phyloP scores from a whole-genome alignment of 768 basidiomycete genomes.

The Amanita pseudoporphyria region DNA sequence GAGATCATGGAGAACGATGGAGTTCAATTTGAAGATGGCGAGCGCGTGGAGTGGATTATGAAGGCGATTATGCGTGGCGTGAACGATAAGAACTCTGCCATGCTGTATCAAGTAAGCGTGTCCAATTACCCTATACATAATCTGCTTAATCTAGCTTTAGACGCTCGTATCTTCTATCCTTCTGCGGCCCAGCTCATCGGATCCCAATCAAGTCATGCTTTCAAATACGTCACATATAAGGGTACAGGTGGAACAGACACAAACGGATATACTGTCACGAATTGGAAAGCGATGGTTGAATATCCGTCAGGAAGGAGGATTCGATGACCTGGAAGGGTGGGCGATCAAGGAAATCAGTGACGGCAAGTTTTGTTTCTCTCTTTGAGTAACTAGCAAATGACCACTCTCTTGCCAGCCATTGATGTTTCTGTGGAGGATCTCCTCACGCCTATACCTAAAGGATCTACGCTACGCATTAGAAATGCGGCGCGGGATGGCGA shows the following conservation, averaged over 20 bases:
- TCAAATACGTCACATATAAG: constrained; percentile 62
- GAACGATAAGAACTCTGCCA: constrained; percentile 51
- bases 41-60: constrained; percentile 73
- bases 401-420: constrained; percentile 44
- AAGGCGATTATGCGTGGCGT: constrained; percentile 52
- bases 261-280: constrained; percentile 58
- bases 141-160: constrained; percentile 23
- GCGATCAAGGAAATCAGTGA: constrained; percentile 81
- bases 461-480: constrained; percentile 14
- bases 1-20: constrained; percentile 70
- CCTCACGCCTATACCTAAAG: constrained; percentile 31
- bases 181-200: constrained; percentile 54
- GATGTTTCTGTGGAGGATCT: constrained; percentile 76
- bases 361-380: constrained; percentile 27
- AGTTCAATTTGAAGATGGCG: constrained; percentile 64
- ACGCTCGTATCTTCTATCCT: constrained; percentile 66
- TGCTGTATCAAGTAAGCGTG: constrained; percentile 62
- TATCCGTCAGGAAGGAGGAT: constrained; percentile 69
- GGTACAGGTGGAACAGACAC: constrained; percentile 63
- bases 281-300: constrained; percentile 71
- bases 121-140: not conserved
- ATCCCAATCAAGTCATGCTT: constrained; percentile 51
- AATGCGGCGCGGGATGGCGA: constrained; percentile 24
- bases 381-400: not conserved
- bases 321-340: constrained; percentile 79